A percentile compares a stretch with the other conserved stretches of the same genome.
phyloP scores from a whole-genome alignment of 257 asterid genomes.

The Anisodus tanguticus region DNA sequence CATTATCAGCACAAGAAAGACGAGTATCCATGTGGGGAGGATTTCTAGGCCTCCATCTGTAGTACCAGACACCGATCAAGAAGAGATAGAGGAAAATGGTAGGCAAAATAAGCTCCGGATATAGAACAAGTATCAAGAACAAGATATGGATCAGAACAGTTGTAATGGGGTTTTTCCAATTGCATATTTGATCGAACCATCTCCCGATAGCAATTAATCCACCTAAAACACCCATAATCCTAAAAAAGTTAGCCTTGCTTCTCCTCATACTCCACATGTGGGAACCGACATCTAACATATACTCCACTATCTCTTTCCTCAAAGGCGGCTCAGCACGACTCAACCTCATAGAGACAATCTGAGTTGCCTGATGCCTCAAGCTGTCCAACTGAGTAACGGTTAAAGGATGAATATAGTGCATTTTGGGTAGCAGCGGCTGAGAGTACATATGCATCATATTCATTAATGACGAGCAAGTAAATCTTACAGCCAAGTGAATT shows the following conservation, averaged over 20 bases:
- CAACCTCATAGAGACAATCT: conserved; percentile 30
- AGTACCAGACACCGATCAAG: conserved; percentile 31
- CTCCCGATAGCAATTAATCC: conserved; percentile 30
- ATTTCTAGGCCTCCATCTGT: conserved; percentile 32
- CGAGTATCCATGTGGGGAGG: conserved; percentile 37
- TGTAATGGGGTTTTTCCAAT: conserved; percentile 35
- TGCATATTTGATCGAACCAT: conserved; percentile 33
- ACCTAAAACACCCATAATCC: conserved; percentile 27
- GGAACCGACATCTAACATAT: conserved; percentile 31
- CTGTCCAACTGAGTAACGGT: conserved; percentile 26
- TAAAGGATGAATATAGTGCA: conserved; percentile 33
- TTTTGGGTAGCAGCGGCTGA: conserved; percentile 31
- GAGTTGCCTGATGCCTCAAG: conserved; percentile 33
- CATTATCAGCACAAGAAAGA: conserved; percentile 32
- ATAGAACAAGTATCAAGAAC: conserved; percentile 29
- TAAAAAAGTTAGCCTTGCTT: conserved; percentile 33
- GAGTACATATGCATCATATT: conserved; percentile 34
- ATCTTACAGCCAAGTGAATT: conserved; percentile 31
- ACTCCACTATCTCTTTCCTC: conserved; percentile 36
- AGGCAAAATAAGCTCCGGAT: conserved; percentile 33
- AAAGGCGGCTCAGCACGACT: conserved; percentile 36
- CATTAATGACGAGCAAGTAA: conserved; percentile 32
- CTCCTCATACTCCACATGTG: conserved; percentile 37
- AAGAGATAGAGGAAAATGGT: conserved; percentile 34
- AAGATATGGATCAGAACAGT: conserved; percentile 32